Evolutionary conservation across 306 rosid species (phyloP).

Genomic region (Urtica urens): DNA sequence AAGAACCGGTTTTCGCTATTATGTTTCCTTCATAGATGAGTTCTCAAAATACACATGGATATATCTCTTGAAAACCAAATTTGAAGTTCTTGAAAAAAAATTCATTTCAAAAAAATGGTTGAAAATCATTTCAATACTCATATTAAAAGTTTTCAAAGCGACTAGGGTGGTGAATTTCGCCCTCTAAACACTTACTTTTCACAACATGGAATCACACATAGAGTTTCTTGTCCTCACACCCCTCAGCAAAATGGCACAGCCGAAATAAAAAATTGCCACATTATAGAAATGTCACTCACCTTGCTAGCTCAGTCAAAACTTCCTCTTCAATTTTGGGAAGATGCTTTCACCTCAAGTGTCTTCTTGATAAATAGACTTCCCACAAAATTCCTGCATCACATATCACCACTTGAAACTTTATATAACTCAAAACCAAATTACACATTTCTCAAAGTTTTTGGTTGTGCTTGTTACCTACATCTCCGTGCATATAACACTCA

Average conservation of each 20-base stretch:
- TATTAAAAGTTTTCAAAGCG: background rate
- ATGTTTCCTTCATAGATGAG: background rate
- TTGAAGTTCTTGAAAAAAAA: background rate
- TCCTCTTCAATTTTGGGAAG: background rate
- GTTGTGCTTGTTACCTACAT: background rate
- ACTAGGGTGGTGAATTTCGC: background rate
- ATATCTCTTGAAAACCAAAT: background rate
- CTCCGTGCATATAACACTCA: background rate
- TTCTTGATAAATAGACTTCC: background rate
- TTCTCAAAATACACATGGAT: background rate
- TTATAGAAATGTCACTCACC: background rate
- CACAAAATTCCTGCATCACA: background rate
- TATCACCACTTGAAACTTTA: background rate
- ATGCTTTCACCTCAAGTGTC: no score
- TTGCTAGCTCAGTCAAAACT: background rate
- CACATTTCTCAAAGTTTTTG: background rate
- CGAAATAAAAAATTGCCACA: background rate
- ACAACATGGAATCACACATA: background rate
- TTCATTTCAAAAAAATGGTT: background rate
- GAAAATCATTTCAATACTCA: background rate
- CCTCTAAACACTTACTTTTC: background rate
- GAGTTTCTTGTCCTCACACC: background rate
- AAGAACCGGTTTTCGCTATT: background rate
- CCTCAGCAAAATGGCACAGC: background rate
- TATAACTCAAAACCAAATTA: background rate